Evolutionary conservation across 257 asterid genomes (phyloP).

Genomic region (Rubia yunnanensis): DNA sequence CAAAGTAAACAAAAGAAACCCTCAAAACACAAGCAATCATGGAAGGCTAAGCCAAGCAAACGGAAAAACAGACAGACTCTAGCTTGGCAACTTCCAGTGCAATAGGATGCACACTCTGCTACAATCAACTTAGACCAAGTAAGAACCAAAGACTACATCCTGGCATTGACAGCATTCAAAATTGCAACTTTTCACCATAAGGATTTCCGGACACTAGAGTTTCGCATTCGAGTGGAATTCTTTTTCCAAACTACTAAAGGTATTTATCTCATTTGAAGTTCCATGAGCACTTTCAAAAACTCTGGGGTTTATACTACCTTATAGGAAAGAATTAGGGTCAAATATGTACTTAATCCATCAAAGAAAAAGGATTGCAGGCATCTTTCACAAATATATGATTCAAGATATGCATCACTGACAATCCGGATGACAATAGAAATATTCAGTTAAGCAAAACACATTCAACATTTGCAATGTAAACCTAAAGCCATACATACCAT

Average conservation of each 20-base stretch:
- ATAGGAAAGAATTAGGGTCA: too few relatives aligned
- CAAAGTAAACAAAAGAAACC: slow-evolving; percentile 8
- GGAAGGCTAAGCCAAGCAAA: neutral
- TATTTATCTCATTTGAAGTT: too few relatives aligned
- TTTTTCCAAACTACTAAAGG: too few relatives aligned
- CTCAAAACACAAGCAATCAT: neutral
- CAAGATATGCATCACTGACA: neutral
- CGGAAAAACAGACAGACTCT: neutral
- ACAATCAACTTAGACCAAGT: neutral
- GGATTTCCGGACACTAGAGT: too few relatives aligned
- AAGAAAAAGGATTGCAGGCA: too few relatives aligned
- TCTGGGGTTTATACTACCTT: too few relatives aligned
- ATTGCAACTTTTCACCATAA: neutral
- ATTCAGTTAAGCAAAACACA: neutral
- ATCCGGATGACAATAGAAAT: neutral
- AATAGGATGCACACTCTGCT: neutral
- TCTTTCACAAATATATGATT: neutral
- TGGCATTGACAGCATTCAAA: neutral
- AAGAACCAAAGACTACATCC: neutral
- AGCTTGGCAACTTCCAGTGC: neutral
- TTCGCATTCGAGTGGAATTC: neutral
- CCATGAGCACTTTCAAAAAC: too few relatives aligned
- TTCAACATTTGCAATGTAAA: neutral
- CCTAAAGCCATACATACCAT: slow-evolving; percentile 34
- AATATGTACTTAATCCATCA: too few relatives aligned